Evolutionary conservation across 495 filamentous ascomycete genomes (phyloP), one percentile per base, ranked within the genome.

Genomic region (Hyaloscypha hepaticicola): DNA sequence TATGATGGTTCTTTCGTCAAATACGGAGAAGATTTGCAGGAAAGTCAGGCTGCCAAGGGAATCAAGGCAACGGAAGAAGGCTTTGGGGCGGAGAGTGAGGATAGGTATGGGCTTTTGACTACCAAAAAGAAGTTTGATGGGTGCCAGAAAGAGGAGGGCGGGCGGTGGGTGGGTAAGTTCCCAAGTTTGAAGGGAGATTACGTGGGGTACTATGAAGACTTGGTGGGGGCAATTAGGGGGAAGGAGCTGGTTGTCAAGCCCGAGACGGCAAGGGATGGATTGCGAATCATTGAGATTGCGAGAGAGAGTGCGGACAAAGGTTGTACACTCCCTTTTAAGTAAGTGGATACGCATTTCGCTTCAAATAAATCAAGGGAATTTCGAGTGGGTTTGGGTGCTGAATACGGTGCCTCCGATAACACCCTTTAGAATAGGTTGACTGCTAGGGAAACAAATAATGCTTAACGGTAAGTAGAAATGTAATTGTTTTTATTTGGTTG

Each of bases 1-100:
- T 85, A 85, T 3, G 81, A 87, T 69, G 89, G 88, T 0, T 85
- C 85, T 49, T 92, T 83, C 69, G 82, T 87, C 71, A 91, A 91
- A 80, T 89, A 80, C 74, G 83, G 88, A 58, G 74, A 87, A 0
- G 87, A 89, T 73, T 78, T 81, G 28, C 88, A 91, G 71, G 89
- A 92, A 68, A 83, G 84, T 29, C 86, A 89, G 60, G 77, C 89
- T 50, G 86, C 84, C 68, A 80, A 78, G 0, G 88, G 86, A 0
- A 67, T 83, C 78, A 78, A 41, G 6, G 72, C 76, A 0, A 58
- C 62, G 14, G 70, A 66, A 33, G 61, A 68, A 0, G 69, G 70
- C 50, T 90, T 83, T 66, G 89, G 86, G 5, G 70, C 84, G 7
- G 89, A 91, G 70, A 79, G 71, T 25, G 71, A 73, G 60, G 63